Conservation (phyloP, 2,329 filamentous ascomycete genomes). For the Fusarium oligoseptatum region DNA sequence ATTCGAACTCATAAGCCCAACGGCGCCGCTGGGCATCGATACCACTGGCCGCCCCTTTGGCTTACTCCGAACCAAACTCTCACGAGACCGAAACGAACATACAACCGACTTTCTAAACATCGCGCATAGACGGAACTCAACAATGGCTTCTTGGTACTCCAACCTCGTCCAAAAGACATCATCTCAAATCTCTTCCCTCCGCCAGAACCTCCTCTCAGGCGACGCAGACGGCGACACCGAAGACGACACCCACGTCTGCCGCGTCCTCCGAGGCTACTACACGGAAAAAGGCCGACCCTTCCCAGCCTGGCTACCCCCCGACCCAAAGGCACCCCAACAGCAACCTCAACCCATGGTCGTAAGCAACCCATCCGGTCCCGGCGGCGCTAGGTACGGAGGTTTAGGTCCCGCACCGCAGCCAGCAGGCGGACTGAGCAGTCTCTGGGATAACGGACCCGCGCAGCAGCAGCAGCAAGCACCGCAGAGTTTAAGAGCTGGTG, state of each 20-base stretch:
- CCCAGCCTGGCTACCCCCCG: constrained; percentile 88
- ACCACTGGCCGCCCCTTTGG: constrained; percentile 7
- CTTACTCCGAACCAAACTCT: neutral
- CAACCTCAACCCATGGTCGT: constrained; percentile 67
- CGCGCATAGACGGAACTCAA: neutral
- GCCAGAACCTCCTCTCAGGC: constrained; percentile 76
- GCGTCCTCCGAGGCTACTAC: constrained; percentile 94
- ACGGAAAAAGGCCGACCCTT: constrained; percentile 85
- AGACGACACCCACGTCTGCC: constrained; percentile 95
- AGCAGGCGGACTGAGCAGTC: constrained; percentile 62
- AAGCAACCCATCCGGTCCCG: constrained; percentile 58
- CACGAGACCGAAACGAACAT: constrained; percentile 11
- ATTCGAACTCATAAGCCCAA: neutral
- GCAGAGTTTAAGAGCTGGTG: constrained; percentile 61
- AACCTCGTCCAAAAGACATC: constrained; percentile 76
- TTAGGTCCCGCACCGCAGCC: constrained; percentile 50
- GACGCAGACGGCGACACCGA: constrained; percentile 80
- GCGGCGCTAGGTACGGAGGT: constrained; percentile 63
- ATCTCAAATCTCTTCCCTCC: constrained; percentile 74
- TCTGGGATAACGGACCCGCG: constrained; percentile 66
- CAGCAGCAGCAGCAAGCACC: constrained; percentile 49
- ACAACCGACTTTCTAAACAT: neutral
- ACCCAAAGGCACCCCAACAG: constrained; percentile 77
- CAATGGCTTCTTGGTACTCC: constrained; percentile 85
- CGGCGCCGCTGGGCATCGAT: constrained; percentile 1